Evolutionary conservation across 805 yeast genomes (phyloP).

Genomic region (Candida sakaeoensis): DNA sequence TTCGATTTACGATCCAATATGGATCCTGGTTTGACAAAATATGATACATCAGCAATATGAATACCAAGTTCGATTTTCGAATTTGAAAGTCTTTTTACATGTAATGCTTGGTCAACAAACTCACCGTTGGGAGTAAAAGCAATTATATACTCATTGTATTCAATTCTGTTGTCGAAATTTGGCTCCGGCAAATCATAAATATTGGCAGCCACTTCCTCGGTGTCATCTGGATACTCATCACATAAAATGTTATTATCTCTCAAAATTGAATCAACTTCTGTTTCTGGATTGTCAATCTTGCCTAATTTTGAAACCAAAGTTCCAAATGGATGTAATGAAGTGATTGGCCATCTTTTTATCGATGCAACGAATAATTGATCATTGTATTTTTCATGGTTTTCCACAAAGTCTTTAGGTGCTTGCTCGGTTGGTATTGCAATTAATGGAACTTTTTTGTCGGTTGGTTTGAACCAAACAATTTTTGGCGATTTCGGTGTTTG

Average conservation of each 20-base stretch:
- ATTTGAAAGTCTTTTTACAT: slow-evolving; percentile 59
- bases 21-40: slow-evolving; percentile 68
- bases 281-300: slow-evolving; percentile 64
- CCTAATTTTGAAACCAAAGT: slow-evolving; percentile 87
- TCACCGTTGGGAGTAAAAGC: slow-evolving; percentile 58
- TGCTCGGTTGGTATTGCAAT: slow-evolving; percentile 98
- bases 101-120: slow-evolving; percentile 75
- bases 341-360: slow-evolving; percentile 98
- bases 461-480: slow-evolving; percentile 98
- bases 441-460: slow-evolving; percentile 94
- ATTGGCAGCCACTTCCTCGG: slow-evolving; percentile 14
- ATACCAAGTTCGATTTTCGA: slow-evolving; percentile 76
- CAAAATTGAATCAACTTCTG: slow-evolving; percentile 83
- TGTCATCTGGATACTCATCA: slow-evolving; percentile 66
- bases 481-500: slow-evolving; percentile 65
- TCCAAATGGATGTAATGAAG: slow-evolving; percentile 97
- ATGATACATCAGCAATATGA: slow-evolving; percentile 79
- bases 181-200: slow-evolving; percentile 37
- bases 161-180: slow-evolving; percentile 40
- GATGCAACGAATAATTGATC: slow-evolving; percentile 88
- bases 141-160: slow-evolving; percentile 60
- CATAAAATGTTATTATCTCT: slow-evolving; percentile 82
- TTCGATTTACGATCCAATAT: slow-evolving; percentile 83
- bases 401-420: slow-evolving; percentile 94
- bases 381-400: slow-evolving; percentile 79